Evolutionary conservation across 202 grass and related monocot genomes (phyloP).

Genomic region (Cymbopogon flexuosus): DNA sequence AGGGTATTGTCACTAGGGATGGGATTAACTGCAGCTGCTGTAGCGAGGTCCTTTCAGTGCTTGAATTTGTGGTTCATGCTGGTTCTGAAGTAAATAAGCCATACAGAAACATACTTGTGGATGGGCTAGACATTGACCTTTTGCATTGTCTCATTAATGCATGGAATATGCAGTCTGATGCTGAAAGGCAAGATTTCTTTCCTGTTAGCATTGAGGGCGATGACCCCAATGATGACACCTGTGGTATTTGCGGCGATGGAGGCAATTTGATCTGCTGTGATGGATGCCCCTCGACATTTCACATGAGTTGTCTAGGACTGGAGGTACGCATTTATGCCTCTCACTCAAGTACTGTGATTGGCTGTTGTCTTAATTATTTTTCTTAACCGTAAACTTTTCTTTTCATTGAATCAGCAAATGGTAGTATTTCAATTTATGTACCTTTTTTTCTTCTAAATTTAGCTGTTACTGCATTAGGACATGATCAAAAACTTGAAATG

Average conservation of each 20-base stretch:
- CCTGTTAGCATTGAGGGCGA: slow-evolving; percentile 53
- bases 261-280: slow-evolving; percentile 95
- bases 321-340: slow-evolving; percentile 44
- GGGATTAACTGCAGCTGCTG: slow-evolving; percentile 88
- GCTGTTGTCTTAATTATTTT: slow-evolving; percentile 25
- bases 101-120: slow-evolving; percentile 59
- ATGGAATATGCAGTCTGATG: slow-evolving; percentile 78
- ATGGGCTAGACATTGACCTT: slow-evolving; percentile 50
- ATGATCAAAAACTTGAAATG: slow-evolving; percentile 12
- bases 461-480: slow-evolving; percentile 8
- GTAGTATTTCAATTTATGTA: slow-evolving; percentile 15
- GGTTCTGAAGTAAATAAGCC: slow-evolving; percentile 42
- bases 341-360: neutral
- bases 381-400: neutral
- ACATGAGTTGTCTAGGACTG: slow-evolving; percentile 80
- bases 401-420: neutral
- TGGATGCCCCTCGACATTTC: slow-evolving; percentile 89
- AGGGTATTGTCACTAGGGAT: slow-evolving; percentile 62
- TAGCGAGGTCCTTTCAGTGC: slow-evolving; percentile 50
- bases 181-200: slow-evolving; percentile 72
- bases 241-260: slow-evolving; percentile 96
- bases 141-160: slow-evolving; percentile 61
- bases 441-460: neutral
- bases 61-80: slow-evolving; percentile 72
- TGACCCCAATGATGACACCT: slow-evolving; percentile 93